Percentiles rank a stretch among this genome's conserved stretches.
Conservation (phyloP, 1,139 yeast species). For the Sporopachydermia cereana region DNA sequence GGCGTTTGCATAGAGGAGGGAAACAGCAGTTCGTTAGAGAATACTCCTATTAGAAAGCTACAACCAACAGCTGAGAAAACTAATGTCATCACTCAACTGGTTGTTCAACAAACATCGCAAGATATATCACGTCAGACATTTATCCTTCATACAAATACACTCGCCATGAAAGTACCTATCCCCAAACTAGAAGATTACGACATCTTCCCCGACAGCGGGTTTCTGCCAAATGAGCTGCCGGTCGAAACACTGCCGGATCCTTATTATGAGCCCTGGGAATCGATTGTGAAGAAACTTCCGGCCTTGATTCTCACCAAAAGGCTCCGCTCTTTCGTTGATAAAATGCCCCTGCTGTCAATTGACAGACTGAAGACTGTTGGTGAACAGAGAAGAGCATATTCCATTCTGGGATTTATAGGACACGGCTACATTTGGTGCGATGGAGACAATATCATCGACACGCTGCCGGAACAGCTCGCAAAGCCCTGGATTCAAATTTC, state of each 20-base stretch:
- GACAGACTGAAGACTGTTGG: constrained; percentile 31
- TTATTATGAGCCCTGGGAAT: constrained; percentile 75
- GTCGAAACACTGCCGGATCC: constrained; percentile 43
- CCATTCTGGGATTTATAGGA: constrained; percentile 62
- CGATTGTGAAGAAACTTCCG: constrained; percentile 52
- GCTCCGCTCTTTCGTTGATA: constrained; percentile 48
- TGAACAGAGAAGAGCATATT: constrained; percentile 70
- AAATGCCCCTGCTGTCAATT: constrained; percentile 41
- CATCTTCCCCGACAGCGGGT: constrained; percentile 60
- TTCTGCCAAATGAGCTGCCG: constrained; percentile 63
- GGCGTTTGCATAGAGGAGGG: too few species aligned
- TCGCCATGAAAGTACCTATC: constrained; percentile 13
- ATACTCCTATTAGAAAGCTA: too few species aligned
- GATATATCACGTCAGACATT: too few species aligned
- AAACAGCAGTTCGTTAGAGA: too few species aligned
- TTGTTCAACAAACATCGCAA: too few species aligned
- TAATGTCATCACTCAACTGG: too few species aligned
- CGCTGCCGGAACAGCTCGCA: constrained; percentile 56
- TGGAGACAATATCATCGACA: constrained; percentile 46
- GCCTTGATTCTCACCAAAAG: constrained; percentile 56
- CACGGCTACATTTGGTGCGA: constrained; percentile 90
- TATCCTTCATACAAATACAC: too few species aligned
- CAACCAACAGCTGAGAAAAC: too few species aligned
- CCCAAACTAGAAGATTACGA: constrained; percentile 53
- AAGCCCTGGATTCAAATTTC: constrained; percentile 54